Base-by-base conservation (phyloP, 371 early-diverging fungal species). In the Mortierella sp. region DNA sequence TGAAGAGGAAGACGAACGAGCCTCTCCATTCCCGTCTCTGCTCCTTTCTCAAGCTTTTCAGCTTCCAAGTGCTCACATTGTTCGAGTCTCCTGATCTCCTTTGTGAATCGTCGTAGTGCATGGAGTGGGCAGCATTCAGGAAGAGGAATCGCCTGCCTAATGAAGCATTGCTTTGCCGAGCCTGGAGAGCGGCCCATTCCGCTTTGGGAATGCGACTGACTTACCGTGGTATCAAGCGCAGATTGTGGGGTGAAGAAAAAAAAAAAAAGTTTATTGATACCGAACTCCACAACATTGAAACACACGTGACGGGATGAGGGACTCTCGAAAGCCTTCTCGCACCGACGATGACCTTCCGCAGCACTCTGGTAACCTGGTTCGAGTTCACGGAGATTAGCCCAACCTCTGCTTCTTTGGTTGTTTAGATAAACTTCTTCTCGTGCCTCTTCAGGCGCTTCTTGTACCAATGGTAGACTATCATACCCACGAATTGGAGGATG, bases 371-470 rank as follows among this genome's bases (percentile, higher is more conserved):
- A 10, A 34, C 34, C 10, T 34, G 34, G 34, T 34, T 34, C n/a
- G n/a, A n/a, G n/a, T n/a, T n/a, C n/a, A n/a, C n/a, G n/a, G n/a
- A n/a, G n/a, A n/a, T n/a, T n/a, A n/a, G n/a, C n/a, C n/a, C n/a
- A n/a, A n/a, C n/a, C n/a, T n/a, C n/a, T n/a, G n/a, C n/a, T n/a
- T n/a, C n/a, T n/a, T n/a, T 34, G 34, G 7, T 49, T n/a, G 26
- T 2, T 49, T 64, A 72, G 23, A 72, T 58, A 42, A 72, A 72
- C 67, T 72, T 72, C 58, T 72, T 72, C 42, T 72, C 67, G 51
- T 39, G 66, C 59, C 52, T 54, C 46, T 72, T 67, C 7, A 72
- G n/a, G 1, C 67, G 67, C 63, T 67, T 72, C 67, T 59, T 72
- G 63, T 72, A 72, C 72, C 72, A 72, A 39, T 57, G 43, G 30